Percentiles rank a stretch among this genome's conserved stretches.
phyloP scores from a whole-genome alignment of 129 eudicot genomes.

The Pulicaria dysenterica region DNA sequence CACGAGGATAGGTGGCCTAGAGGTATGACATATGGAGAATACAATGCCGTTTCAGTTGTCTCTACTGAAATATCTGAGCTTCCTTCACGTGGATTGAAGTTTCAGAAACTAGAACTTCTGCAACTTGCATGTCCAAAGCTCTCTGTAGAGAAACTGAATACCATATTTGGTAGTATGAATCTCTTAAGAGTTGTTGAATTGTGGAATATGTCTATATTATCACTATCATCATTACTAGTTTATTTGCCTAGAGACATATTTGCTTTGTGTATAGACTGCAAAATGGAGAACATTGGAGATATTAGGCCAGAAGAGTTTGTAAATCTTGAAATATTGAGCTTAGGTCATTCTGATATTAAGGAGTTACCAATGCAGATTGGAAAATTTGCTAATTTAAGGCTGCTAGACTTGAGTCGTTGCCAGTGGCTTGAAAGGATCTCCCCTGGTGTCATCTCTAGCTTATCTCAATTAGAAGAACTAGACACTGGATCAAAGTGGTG shows the following conservation, averaged over 20 bases:
- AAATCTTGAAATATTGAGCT: slow-evolving; percentile 46
- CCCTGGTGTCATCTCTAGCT: slow-evolving; percentile 40
- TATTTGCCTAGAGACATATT: slow-evolving; percentile 34
- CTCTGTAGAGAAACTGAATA: slow-evolving; percentile 30
- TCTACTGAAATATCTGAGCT: slow-evolving; percentile 39
- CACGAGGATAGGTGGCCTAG: slow-evolving; percentile 43
- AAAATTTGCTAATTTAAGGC: slow-evolving; percentile 33
- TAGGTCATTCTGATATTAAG: slow-evolving; percentile 30
- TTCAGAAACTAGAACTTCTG: slow-evolving; percentile 32
- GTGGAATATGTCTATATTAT: slow-evolving; percentile 33
- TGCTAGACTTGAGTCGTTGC: slow-evolving; percentile 45
- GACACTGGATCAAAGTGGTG: slow-evolving; percentile 44
- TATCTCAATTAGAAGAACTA: slow-evolving; percentile 38
- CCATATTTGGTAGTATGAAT: slow-evolving; percentile 31
- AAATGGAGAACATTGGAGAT: slow-evolving; percentile 36
- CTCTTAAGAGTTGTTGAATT: slow-evolving; percentile 35
- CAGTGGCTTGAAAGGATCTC: slow-evolving; percentile 29
- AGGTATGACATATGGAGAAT: slow-evolving; percentile 15
- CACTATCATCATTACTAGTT: slow-evolving; percentile 28
- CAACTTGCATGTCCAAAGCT: slow-evolving; percentile 38
- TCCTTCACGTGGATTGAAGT: slow-evolving; percentile 33
- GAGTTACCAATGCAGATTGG: slow-evolving; percentile 40
- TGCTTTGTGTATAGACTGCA: slow-evolving; percentile 33
- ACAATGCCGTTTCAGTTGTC: slow-evolving; percentile 37
- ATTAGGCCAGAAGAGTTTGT: slow-evolving; percentile 31